Evolutionary conservation across 148 eudicot species (phyloP), one percentile per base, ranked within the genome.

Genomic region (Fagopyrum esculentum): DNA sequence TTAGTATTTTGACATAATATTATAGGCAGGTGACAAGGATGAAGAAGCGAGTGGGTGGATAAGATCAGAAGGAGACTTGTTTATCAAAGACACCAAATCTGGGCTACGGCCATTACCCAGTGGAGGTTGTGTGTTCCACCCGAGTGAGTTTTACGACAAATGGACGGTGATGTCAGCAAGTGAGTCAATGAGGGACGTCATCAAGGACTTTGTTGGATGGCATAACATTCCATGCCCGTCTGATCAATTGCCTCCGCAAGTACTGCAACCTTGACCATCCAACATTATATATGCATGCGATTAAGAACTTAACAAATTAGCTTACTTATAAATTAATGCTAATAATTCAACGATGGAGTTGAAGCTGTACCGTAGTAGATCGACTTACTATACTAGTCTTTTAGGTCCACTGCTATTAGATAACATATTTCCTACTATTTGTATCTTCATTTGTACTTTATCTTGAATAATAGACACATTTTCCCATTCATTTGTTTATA

Each of bases 131-230:
- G 74, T 88, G 72, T 74, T 74, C 51, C 76, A 59, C 56, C 76
- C 76, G 3, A 74, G n/a, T 4, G 87, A 84, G 74, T 84, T 78
- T 77, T 91, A 91, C 72, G 30, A 76, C 1, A 73, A 80, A 12
- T 91, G 97, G 92, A 94, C 96, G 0, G 87, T 87, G 60, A 87
- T 83, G 78, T 81, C 90, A 6, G 86, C 98, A 19, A 78, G 81
- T 8, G 89, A 94, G 59, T 85, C 85, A 44, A 85, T 90, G 29
- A 87, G 87, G 69, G 83, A 88, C 35, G 75, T 80, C 76, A 89
- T 92, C 44, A 86, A 85, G 73, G 88, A 84, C 51, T 87, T 83
- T 74, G 79, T 89, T 0, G 98, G 97, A 75, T 94, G 96, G 90
- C 93, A 92, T 77, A 16, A 47, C 45, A 57, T 90, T 75, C 79